Evolutionary conservation across 257 asterid species (phyloP).

Genomic region (Linderniella brevidens): DNA sequence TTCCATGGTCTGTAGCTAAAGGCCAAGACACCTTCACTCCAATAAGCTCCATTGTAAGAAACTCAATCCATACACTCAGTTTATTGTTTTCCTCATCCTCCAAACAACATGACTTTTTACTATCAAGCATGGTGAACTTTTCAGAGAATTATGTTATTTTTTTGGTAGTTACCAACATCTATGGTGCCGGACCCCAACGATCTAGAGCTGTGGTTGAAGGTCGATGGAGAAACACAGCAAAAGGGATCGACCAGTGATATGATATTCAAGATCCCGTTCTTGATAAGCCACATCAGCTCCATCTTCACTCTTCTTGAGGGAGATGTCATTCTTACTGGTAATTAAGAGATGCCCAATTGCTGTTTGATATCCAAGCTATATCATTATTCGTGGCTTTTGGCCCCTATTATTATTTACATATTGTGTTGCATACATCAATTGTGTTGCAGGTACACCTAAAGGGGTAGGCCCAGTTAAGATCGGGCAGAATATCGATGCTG

Average conservation of each 20-base stretch:
- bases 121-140: not conserved
- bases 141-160: not conserved
- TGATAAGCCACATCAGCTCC: slow-evolving; percentile 94
- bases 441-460: slow-evolving; percentile 69
- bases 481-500: slow-evolving; percentile 85
- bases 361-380: not conserved
- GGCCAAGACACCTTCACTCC: slow-evolving; percentile 99
- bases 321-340: slow-evolving; percentile 88
- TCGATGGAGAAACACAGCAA: slow-evolving; percentile 83
- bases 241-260: slow-evolving; percentile 80
- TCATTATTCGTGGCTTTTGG: not conserved
- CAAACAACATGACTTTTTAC: slow-evolving; percentile 1
- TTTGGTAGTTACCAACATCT: slow-evolving; percentile 46
- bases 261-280: slow-evolving; percentile 90
- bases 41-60: slow-evolving; percentile 80
- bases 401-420: not conserved
- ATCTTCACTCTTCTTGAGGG: slow-evolving; percentile 90
- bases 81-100: not conserved
- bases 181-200: slow-evolving; percentile 82
- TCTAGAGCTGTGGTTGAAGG: slow-evolving; percentile 90
- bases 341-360: not conserved
- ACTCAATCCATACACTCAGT: not conserved
- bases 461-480: slow-evolving; percentile 82
- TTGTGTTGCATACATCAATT: not conserved
- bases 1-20: slow-evolving; percentile 96